Percentiles rank a stretch among this genome's conserved stretches.
phyloP scores from a whole-genome alignment of 2,329 filamentous ascomycete genomes.

The Zalaria sp. region DNA sequence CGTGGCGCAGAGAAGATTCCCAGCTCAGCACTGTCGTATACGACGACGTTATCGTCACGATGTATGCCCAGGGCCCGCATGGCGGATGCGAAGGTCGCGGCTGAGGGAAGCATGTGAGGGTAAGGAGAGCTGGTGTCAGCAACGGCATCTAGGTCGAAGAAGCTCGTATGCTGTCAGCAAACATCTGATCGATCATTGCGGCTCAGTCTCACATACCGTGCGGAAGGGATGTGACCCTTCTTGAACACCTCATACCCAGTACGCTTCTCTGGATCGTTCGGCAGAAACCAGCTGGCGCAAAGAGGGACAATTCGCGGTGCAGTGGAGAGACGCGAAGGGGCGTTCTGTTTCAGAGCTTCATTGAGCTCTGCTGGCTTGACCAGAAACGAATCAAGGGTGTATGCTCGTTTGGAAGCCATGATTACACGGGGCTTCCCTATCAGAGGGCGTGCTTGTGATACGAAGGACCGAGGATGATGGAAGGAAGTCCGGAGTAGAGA shows the following conservation, averaged over 20 bases:
- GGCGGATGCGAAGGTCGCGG: conserved; percentile 67
- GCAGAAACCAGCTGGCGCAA: conserved; percentile 91
- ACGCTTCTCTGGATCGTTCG: conserved; percentile 64
- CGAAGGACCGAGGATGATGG: background rate
- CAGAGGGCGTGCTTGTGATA: conserved; percentile 1
- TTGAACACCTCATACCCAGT: conserved; percentile 70
- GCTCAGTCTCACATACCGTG: conserved; percentile 32
- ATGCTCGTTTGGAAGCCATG: conserved; percentile 2
- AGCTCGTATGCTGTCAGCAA: conserved; percentile 23
- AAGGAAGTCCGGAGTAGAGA: too few species aligned
- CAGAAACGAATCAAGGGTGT: conserved; percentile 60
- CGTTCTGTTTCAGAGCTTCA: conserved; percentile 69
- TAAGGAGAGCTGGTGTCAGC: conserved; percentile 81
- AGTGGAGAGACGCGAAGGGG: conserved; percentile 64
- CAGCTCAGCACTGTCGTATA: conserved; percentile 83
- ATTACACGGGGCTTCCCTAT: background rate
- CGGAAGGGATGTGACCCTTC: conserved; percentile 70
- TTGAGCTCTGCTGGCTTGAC: conserved; percentile 73
- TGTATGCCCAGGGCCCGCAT: conserved; percentile 83
- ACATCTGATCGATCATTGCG: too few species aligned
- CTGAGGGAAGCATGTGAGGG: conserved; percentile 86
- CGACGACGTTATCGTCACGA: conserved; percentile 77
- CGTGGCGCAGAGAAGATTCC: conserved; percentile 91
- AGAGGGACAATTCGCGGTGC: conserved; percentile 75
- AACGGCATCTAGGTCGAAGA: conserved; percentile 90